phyloP scores from a whole-genome alignment of 208 protist genomes.

The Acanthamoeba polyphaga region DNA sequence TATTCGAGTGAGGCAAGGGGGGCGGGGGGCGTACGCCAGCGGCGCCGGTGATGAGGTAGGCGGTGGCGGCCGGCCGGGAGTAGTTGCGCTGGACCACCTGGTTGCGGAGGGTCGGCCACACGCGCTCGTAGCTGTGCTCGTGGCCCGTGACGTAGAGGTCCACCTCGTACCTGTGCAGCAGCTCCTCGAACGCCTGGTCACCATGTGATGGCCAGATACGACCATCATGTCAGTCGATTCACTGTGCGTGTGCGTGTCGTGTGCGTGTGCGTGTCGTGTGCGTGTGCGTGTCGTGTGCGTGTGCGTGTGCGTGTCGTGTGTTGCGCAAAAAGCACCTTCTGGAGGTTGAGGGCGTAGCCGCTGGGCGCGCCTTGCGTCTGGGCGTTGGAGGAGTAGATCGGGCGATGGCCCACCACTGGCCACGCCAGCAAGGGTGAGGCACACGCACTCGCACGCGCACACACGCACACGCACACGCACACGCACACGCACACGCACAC shows the following conservation, averaged over 20 bases:
- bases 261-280: too few species aligned
- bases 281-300: too few species aligned
- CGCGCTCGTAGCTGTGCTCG: slow-evolving; percentile 74
- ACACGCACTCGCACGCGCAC: too few species aligned
- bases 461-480: too few species aligned
- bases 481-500: too few species aligned
- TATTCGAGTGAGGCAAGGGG: too few species aligned
- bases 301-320: too few species aligned
- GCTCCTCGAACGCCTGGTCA: neutral
- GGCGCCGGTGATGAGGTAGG: slow-evolving; percentile 42
- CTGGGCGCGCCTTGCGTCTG: neutral
- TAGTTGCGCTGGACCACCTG: slow-evolving; percentile 1
- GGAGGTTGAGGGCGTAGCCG: neutral
- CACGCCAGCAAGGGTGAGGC: too few species aligned
- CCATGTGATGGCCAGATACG: too few species aligned
- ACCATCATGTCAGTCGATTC: too few species aligned
- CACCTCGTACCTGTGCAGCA: slow-evolving; percentile 72
- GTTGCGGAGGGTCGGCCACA: neutral
- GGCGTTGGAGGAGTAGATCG: slow-evolving; percentile 25
- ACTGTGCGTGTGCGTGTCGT: too few species aligned
- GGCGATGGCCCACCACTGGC: neutral
- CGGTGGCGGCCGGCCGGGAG: neutral
- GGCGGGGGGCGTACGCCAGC: slow-evolving; percentile 7
- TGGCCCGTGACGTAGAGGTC: slow-evolving; percentile 69
- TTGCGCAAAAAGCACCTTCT: neutral